phyloP scores from a whole-genome alignment of 202 grass and related monocot species.

The Carex arenaria region DNA sequence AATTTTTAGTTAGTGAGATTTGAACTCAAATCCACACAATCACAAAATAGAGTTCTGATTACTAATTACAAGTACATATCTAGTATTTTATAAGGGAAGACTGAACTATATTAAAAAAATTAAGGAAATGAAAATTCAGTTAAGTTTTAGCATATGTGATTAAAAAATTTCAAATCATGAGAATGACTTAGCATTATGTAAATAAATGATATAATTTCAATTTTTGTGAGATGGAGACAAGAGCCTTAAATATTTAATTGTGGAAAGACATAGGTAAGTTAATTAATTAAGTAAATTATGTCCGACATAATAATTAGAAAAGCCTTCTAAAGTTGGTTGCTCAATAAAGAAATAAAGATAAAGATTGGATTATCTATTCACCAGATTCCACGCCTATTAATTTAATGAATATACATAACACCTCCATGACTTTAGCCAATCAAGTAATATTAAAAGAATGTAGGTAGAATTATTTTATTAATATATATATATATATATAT shows the following conservation, averaged over 20 bases:
- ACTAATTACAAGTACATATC: too few relatives aligned
- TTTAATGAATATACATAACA: neutral
- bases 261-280: neutral
- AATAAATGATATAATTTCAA: too few relatives aligned
- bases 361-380: conserved; percentile 7
- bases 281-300: conserved; percentile 1
- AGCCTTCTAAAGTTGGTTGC: neutral
- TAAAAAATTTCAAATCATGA: too few relatives aligned
- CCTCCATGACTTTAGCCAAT: neutral
- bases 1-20: too few relatives aligned
- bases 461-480: neutral
- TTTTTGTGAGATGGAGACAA: neutral
- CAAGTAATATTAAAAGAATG: neutral
- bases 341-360: conserved; percentile 14
- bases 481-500: too few relatives aligned
- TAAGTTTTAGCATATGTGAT: too few relatives aligned
- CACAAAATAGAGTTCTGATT: too few relatives aligned
- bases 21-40: too few relatives aligned
- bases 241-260: neutral
- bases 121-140: too few relatives aligned
- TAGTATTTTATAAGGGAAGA: too few relatives aligned
- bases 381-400: neutral
- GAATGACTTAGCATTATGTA: neutral
- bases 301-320: conserved; percentile 2
- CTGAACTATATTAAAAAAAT: too few relatives aligned